Conservation (phyloP, 225 moss, liverwort and hornwort genomes). For the Bryum argenteum region DNA sequence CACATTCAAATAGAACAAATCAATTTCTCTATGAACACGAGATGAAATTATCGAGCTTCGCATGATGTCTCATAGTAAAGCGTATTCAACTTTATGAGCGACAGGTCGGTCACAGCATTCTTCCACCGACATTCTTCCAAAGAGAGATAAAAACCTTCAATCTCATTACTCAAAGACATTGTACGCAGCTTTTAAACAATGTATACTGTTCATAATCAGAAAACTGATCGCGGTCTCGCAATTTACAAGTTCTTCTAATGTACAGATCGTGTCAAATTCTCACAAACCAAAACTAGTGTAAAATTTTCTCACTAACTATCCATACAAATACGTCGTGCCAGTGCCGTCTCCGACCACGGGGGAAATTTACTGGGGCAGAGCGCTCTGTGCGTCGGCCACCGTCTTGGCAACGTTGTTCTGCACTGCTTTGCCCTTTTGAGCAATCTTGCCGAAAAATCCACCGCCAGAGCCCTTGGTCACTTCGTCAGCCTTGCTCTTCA, state of each 20-base stretch:
- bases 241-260: constrained; percentile 44
- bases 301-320: not conserved
- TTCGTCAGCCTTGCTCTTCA: not conserved
- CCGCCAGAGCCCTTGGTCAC: not conserved
- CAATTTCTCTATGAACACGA: too few species aligned
- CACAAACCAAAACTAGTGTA: not conserved
- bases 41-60: too few species aligned
- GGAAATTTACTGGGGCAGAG: not conserved
- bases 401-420: not conserved
- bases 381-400: not conserved
- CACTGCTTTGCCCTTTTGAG: constrained; percentile 27
- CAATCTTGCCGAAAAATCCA: constrained; percentile 53
- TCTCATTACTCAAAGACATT: too few species aligned
- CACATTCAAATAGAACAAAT: too few species aligned
- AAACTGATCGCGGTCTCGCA: constrained; percentile 20
- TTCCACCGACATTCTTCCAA: too few species aligned
- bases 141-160: too few species aligned
- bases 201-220: too few species aligned
- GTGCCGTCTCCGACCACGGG: not conserved
- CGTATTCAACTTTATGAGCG: too few species aligned
- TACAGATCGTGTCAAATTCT: constrained; percentile 19
- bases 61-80: too few species aligned
- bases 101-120: too few species aligned
- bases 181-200: too few species aligned
- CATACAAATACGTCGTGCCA: not conserved